A percentile compares a stretch with the other conserved stretches of the same genome.
These are phyloP conservation scores for Sporothrix luriei DNA, from an alignment of 2,329 filamentous ascomycete species.

Conservation along the genomic window DNA sequence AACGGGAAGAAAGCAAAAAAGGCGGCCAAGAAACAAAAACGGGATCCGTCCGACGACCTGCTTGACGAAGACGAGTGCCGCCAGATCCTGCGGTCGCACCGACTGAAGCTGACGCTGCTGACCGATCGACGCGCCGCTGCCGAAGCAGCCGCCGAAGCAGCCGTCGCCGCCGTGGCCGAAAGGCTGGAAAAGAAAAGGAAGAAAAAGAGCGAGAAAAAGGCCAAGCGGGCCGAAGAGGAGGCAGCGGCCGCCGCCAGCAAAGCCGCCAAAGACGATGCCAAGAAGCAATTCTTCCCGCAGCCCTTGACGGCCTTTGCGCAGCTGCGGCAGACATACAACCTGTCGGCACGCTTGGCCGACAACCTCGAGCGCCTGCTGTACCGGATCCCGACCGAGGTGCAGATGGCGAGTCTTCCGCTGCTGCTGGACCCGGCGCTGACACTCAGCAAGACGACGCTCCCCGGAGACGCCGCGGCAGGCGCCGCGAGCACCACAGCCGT, in stretches of 20 bases:
- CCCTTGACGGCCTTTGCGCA: constrained; percentile 78
- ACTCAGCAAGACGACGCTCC: constrained; percentile 44
- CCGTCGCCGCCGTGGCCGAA: constrained; percentile 8
- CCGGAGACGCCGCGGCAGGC: constrained; percentile 32
- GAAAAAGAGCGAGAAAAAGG: constrained; percentile 51
- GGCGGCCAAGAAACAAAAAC: constrained; percentile 34
- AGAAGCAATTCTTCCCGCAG: constrained; percentile 71
- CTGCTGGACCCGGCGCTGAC: constrained; percentile 63
- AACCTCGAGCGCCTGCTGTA: constrained; percentile 88
- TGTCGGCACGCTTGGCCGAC: constrained; percentile 71
- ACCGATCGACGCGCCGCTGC: constrained; percentile 53
- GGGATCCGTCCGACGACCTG: constrained; percentile 39
- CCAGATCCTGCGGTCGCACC: constrained; percentile 74
- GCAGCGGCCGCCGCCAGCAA: constrained; percentile 48
- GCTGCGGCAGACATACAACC: constrained; percentile 69
- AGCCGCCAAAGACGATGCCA: constrained; percentile 52
- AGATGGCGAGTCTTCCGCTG: constrained; percentile 81
- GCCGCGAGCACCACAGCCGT: constrained; percentile 48
- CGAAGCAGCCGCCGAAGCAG: constrained; percentile 23
- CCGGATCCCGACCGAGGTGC: constrained; percentile 86
- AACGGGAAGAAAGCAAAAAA: constrained; percentile 45
- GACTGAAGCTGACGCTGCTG: constrained; percentile 81
- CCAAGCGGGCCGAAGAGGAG: constrained; percentile 50
- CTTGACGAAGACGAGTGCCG: constrained; percentile 73
- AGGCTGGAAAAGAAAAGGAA: constrained; percentile 41